Conservation (phyloP, 1,284 basidiomycete species). For the Tylopilus orsonianus region DNA sequence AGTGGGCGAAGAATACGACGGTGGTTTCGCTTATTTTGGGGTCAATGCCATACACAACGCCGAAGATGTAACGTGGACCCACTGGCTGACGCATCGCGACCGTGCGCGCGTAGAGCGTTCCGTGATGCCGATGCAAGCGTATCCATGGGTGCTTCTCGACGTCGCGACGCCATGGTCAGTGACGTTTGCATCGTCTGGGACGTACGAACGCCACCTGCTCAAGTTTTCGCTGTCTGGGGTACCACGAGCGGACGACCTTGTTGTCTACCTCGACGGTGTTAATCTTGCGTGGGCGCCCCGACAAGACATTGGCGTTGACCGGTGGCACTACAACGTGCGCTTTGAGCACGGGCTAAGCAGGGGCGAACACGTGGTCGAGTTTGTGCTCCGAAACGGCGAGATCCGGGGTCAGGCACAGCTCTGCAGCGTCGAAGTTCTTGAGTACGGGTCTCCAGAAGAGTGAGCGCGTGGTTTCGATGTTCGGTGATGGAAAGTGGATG, state of each 20-base stretch:
- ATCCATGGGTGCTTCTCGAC: constrained; percentile 75
- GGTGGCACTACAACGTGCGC: constrained; percentile 71
- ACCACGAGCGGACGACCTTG: constrained; percentile 55
- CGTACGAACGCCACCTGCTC: constrained; percentile 63
- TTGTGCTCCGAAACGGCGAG: constrained; percentile 53
- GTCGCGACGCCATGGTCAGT: constrained; percentile 55
- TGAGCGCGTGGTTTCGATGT: constrained; percentile 36
- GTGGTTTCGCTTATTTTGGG: constrained; percentile 75
- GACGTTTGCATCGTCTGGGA: constrained; percentile 64
- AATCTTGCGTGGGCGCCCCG: constrained; percentile 61
- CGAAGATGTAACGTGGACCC: constrained; percentile 60
- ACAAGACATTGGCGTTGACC: constrained; percentile 57
- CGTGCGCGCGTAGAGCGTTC: constrained; percentile 60
- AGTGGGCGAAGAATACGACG: constrained; percentile 87
- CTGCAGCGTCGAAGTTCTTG: constrained; percentile 74
- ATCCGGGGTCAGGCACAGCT: constrained; percentile 64
- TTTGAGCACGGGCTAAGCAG: constrained; percentile 38
- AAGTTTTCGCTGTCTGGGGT: constrained; percentile 78
- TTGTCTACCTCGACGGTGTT: constrained; percentile 59
- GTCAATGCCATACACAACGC: constrained; percentile 59
- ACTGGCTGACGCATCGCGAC: constrained; percentile 60
- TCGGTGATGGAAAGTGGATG: not conserved
- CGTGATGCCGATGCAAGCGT: constrained; percentile 74
- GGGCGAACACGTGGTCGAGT: constrained; percentile 58
- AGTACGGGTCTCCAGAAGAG: constrained; percentile 70